Percentiles rank a stretch among this genome's conserved stretches.
phyloP scores from a whole-genome alignment of 2,329 filamentous ascomycete species.

The Tricladium varicosporioides region DNA sequence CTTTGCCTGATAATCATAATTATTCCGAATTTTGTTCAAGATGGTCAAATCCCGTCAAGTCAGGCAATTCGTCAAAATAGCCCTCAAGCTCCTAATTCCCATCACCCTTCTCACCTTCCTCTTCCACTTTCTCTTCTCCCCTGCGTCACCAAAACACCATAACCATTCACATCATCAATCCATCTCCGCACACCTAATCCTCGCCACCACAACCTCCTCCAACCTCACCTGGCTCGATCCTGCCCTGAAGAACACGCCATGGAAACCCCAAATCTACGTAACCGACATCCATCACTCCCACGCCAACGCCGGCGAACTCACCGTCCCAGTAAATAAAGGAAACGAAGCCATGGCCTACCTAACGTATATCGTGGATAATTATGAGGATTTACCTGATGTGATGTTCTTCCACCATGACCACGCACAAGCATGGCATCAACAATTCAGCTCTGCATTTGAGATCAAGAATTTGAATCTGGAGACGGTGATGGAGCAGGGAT shows the following conservation, averaged over 20 bases:
- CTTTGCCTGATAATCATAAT: too few species aligned
- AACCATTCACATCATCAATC: not conserved
- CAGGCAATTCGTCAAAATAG: too few species aligned
- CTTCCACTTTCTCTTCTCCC: not conserved
- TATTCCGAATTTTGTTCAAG: not conserved
- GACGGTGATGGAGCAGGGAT: slow-evolving; percentile 46
- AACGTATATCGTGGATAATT: slow-evolving; percentile 53
- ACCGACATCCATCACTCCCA: slow-evolving; percentile 47
- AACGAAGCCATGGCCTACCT: slow-evolving; percentile 54
- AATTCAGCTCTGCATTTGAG: slow-evolving; percentile 36
- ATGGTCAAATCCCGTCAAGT: not conserved
- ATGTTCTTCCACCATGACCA: slow-evolving; percentile 62
- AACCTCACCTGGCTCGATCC: slow-evolving; percentile 34
- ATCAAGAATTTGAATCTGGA: slow-evolving; percentile 34
- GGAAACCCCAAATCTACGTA: slow-evolving; percentile 40
- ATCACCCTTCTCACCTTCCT: slow-evolving; percentile 10
- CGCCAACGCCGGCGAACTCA: slow-evolving; percentile 35
- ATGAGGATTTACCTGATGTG: slow-evolving; percentile 56
- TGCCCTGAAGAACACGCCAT: slow-evolving; percentile 3
- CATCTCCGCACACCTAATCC: slow-evolving; percentile 38
- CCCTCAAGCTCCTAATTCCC: not conserved
- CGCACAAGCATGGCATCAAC: slow-evolving; percentile 40
- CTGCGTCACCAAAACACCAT: not conserved
- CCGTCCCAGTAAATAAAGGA: slow-evolving; percentile 49
- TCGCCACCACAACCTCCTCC: slow-evolving; percentile 46